These are phyloP conservation scores for Aspergillus aculeatinus DNA, from an alignment of 2,329 filamentous ascomycete genomes.

Conservation along the genomic window DNA sequence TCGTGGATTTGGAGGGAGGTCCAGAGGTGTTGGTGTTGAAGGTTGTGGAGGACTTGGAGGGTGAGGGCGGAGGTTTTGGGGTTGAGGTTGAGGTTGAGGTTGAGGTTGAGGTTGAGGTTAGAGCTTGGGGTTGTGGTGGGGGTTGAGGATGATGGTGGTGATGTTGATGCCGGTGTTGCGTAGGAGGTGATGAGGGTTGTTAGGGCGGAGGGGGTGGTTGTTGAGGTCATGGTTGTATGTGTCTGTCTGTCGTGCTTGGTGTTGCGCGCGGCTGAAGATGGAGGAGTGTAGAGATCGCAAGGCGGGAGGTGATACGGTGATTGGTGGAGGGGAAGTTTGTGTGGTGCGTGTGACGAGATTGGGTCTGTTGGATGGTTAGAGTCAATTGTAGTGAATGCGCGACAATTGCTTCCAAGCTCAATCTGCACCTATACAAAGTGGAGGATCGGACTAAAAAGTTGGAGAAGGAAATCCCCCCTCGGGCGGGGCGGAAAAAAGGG, in stretches of 20 bases:
- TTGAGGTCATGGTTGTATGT: neutral
- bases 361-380: no score
- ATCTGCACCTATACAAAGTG: neutral
- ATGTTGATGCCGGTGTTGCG: slow-evolving; percentile 23
- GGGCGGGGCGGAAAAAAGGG: slow-evolving; percentile 11
- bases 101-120: slow-evolving; percentile 17
- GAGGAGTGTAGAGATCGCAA: no score
- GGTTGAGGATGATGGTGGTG: slow-evolving; percentile 14
- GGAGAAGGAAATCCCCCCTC: neutral
- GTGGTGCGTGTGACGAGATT: neutral
- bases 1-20: slow-evolving; percentile 55
- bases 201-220: slow-evolving; percentile 38
- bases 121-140: slow-evolving; percentile 40
- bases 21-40: slow-evolving; percentile 64
- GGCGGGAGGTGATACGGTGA: neutral
- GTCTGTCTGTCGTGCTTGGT: no score
- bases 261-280: no score
- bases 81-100: slow-evolving; percentile 47
- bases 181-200: slow-evolving; percentile 40
- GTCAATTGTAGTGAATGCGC: no score
- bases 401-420: no score
- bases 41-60: slow-evolving; percentile 62
- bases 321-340: neutral
- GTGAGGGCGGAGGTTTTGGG: slow-evolving; percentile 46
- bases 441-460: neutral